Evolutionary conservation across 441 rosid genomes (phyloP).

Genomic region (Rhodomyrtus psidioides): DNA sequence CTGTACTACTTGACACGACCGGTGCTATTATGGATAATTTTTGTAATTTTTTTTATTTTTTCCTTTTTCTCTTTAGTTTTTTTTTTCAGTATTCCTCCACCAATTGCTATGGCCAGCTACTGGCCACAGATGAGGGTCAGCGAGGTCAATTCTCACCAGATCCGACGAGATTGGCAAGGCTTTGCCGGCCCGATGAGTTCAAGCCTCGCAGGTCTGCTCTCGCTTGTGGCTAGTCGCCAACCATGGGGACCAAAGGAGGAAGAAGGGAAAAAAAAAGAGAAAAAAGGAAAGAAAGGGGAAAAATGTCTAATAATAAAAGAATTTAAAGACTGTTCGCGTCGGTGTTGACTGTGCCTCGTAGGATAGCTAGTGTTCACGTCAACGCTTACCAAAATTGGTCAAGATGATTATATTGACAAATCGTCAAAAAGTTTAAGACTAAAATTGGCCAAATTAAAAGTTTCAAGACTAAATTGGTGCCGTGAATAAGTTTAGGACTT

Average conservation of each 20-base stretch:
- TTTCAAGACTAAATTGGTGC: not conserved
- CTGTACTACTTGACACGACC: accelerated
- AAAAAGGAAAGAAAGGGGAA: no score
- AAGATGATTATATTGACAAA: not conserved
- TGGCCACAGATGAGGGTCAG: accelerated
- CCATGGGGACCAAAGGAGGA: not conserved
- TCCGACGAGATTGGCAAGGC: accelerated
- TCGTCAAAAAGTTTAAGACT: not conserved
- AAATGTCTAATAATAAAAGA: not conserved
- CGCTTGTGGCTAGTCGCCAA: not conserved
- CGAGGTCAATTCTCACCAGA: not conserved
- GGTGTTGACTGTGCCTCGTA: accelerated
- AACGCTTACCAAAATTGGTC: not conserved
- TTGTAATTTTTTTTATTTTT: accelerated
- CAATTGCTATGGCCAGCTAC: accelerated
- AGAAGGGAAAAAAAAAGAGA: not conserved
- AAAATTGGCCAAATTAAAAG: accelerated
- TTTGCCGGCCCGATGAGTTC: not conserved
- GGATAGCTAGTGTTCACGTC: accelerated
- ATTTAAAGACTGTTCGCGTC: accelerated
- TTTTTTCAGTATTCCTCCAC: not conserved
- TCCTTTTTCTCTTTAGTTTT: no score
- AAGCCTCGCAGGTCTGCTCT: not conserved
- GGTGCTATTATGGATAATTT: accelerated
- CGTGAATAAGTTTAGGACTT: not conserved